Percentiles rank a stretch among this genome's conserved stretches.
Conservation (phyloP, 352 stramenopile species). For the Hyaloperonospora brassicae region DNA sequence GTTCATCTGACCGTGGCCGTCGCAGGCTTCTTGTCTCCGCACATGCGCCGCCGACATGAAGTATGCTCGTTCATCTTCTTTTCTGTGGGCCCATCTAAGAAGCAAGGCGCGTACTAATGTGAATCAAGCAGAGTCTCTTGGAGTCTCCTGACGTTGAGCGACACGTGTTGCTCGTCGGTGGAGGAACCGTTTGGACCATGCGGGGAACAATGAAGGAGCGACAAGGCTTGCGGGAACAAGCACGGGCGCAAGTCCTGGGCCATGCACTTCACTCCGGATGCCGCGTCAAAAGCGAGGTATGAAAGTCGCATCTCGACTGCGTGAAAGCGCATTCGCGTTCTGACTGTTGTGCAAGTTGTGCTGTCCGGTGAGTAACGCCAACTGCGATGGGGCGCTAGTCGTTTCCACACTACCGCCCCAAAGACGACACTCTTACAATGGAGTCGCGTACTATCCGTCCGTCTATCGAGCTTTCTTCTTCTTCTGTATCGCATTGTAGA, state of each 20-base stretch:
- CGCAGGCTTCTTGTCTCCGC: conserved; percentile 86
- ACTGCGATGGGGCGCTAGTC: too few relatives aligned
- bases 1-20: conserved; percentile 83
- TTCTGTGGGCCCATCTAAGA: conserved; percentile 38
- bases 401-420: too few relatives aligned
- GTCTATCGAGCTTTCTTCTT: too few relatives aligned
- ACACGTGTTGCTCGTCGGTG: conserved; percentile 83
- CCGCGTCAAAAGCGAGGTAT: conserved; percentile 68
- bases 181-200: conserved; percentile 88
- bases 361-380: too few relatives aligned
- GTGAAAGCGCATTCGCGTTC: background rate
- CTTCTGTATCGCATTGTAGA: too few relatives aligned
- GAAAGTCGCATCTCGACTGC: background rate
- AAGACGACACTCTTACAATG: too few relatives aligned
- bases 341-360: conserved; percentile 4
- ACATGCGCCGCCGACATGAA: conserved; percentile 75
- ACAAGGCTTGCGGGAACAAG: conserved; percentile 35
- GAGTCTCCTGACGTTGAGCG: conserved; percentile 33
- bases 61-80: conserved; percentile 82
- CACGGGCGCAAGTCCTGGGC: conserved; percentile 12
- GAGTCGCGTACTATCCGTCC: too few relatives aligned
- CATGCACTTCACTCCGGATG: conserved; percentile 81
- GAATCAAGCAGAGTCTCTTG: conserved; percentile 85
- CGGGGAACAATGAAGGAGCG: conserved; percentile 83
- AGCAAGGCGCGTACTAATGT: conserved; percentile 55